These are phyloP conservation scores for Capsella bursapastoris DNA, from an alignment of 345 rosid genomes.

Conservation along the genomic window DNA sequence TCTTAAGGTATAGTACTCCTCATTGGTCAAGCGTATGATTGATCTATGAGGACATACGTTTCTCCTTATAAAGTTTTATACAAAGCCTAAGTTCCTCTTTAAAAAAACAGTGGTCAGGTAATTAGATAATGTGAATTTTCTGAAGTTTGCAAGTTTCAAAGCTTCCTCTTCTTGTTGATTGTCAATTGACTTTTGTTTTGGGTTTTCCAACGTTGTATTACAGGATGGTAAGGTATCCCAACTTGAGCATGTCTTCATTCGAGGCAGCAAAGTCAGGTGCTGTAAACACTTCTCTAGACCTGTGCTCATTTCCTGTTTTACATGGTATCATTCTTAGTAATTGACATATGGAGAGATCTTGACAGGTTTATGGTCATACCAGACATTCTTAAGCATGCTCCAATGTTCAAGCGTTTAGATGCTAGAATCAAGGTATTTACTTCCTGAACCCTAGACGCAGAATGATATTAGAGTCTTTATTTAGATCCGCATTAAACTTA, in stretches of 20 bases:
- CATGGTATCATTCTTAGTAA: constrained; percentile 4
- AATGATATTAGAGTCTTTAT: not conserved
- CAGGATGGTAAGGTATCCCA: constrained; percentile 98
- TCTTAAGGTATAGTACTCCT: not conserved
- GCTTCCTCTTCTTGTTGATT: not conserved
- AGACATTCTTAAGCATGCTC: constrained; percentile 97
- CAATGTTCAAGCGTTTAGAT: constrained; percentile 98
- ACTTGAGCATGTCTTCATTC: constrained; percentile 96
- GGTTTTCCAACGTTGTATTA: constrained; percentile 9
- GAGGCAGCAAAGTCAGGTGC: constrained; percentile 99
- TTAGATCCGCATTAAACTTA: not conserved
- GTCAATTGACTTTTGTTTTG: constrained; percentile 16
- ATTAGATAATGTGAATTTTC: not conserved
- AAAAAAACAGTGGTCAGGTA: not conserved
- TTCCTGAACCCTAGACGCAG: constrained; percentile 19
- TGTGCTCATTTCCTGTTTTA: constrained; percentile 3
- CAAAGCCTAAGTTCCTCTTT: not conserved
- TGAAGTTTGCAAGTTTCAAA: not conserved
- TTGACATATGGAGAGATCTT: constrained; percentile 20
- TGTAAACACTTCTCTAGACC: constrained; percentile 6
- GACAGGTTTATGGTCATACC: constrained; percentile 98
- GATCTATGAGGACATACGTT: not conserved
- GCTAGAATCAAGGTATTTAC: constrained; percentile 88
- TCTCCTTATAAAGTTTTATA: constrained; percentile 2
- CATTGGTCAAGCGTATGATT: not conserved